Evolutionary conservation across 257 asterid genomes (phyloP).

Genomic region (Solanum clarkiae): DNA sequence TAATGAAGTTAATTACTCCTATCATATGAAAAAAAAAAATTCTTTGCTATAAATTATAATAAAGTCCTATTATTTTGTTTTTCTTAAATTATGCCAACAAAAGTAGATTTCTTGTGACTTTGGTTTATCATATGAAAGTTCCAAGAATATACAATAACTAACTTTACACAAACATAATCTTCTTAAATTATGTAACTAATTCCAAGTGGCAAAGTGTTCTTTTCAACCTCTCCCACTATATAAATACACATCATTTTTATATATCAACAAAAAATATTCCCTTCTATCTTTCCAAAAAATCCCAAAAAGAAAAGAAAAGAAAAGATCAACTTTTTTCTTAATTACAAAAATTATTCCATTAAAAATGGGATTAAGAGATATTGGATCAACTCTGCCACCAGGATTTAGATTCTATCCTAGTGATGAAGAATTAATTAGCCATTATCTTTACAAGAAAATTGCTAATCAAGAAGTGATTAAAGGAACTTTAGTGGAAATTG

Average conservation of each 20-base stretch:
- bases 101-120: constrained; percentile 34
- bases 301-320: neutral
- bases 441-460: constrained; percentile 67
- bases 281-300: neutral
- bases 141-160: constrained; percentile 34
- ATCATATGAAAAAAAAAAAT: neutral
- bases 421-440: constrained; percentile 71
- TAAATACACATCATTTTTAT: neutral
- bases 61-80: neutral
- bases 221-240: constrained; percentile 13
- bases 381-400: constrained; percentile 73
- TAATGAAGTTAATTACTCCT: neutral
- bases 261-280: neutral
- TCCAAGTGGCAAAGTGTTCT: constrained; percentile 22
- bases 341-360: neutral
- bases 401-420: constrained; percentile 83
- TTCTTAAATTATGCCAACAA: constrained; percentile 2
- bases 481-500: constrained; percentile 68
- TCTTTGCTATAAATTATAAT: neutral
- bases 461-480: constrained; percentile 28
- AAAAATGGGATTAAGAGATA: constrained; percentile 63
- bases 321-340: neutral
- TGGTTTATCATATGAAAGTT: constrained; percentile 27
- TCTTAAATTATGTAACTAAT: constrained; percentile 23
- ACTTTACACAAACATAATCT: constrained; percentile 35